A percentile compares a stretch with the other conserved stretches of the same genome.
Conservation (phyloP, 2,329 filamentous ascomycete genomes). For the Fusarium oxysporum region DNA sequence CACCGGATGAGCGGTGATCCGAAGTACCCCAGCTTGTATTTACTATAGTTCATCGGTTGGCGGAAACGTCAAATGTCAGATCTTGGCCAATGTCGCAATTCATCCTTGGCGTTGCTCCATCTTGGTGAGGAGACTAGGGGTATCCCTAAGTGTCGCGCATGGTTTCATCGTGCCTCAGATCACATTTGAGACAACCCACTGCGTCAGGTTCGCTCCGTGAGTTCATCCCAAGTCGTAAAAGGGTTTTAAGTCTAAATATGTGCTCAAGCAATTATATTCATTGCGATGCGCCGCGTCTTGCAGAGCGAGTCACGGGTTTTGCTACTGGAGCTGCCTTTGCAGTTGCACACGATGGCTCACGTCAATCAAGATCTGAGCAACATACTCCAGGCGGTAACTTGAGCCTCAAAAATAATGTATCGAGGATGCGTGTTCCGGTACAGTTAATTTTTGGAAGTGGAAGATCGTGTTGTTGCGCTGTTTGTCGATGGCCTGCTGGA, state of each 20-base stretch:
- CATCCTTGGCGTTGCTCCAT: background rate
- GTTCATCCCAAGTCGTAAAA: background rate
- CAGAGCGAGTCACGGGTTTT: accelerated
- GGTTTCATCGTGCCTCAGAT: constrained; percentile 14
- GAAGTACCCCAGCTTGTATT: background rate
- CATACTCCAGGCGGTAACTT: accelerated
- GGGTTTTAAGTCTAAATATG: background rate
- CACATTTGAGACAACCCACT: background rate
- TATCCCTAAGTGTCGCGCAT: constrained; percentile 1
- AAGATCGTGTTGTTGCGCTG: background rate
- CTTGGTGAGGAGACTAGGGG: constrained; percentile 12
- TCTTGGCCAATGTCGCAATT: background rate
- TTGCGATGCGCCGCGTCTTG: accelerated
- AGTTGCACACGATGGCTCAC: background rate
- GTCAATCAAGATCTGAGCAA: accelerated
- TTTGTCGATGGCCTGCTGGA: background rate
- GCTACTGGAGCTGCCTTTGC: accelerated
- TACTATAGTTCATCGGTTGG: background rate
- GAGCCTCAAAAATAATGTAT: accelerated
- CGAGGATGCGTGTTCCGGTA: accelerated
- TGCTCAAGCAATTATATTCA: background rate
- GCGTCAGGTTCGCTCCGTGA: background rate
- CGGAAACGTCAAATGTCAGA: background rate
- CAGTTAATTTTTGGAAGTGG: accelerated
- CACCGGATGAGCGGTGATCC: background rate